phyloP scores from a whole-genome alignment of 106 monocot genomes.

The Dioscorea alata region DNA sequence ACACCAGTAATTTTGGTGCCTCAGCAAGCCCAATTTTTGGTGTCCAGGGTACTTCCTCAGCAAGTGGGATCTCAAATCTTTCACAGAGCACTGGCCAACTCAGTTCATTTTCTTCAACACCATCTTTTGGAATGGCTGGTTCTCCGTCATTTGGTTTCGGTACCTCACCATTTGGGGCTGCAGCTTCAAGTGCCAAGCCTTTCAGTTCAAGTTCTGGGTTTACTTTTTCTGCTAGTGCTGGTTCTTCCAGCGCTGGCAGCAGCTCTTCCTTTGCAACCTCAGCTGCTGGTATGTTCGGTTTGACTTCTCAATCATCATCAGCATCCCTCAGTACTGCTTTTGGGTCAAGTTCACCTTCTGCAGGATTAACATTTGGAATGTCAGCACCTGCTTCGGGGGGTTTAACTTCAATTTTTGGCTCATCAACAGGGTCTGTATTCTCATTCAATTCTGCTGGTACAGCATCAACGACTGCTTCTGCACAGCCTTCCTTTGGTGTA shows the following conservation, averaged over 20 bases:
- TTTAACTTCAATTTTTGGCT: conserved; percentile 24
- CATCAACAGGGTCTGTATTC: conserved; percentile 24
- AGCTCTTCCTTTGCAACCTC: conserved; percentile 16
- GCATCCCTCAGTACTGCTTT: background rate
- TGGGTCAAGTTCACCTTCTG: conserved; percentile 9
- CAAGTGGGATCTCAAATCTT: background rate
- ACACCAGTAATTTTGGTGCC: conserved; percentile 7
- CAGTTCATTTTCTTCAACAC: background rate
- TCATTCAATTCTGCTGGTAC: conserved; percentile 15
- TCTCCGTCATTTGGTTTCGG: conserved; percentile 23
- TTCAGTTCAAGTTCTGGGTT: conserved; percentile 25
- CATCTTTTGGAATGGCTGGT: conserved; percentile 2
- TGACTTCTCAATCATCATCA: conserved; percentile 9
- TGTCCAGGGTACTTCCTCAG: background rate
- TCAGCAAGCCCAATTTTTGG: conserved; percentile 8
- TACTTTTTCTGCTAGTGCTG: conserved; percentile 19
- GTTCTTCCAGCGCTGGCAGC: background rate
- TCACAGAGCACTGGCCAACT: conserved; percentile 5
- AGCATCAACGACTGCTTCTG: conserved; percentile 6
- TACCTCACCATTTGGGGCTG: conserved; percentile 13
- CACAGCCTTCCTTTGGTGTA: conserved; percentile 19
- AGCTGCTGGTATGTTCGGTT: conserved; percentile 15
- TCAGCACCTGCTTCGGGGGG: conserved; percentile 27
- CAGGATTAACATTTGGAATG: background rate
- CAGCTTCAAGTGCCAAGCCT: conserved; percentile 15